Base-by-base conservation (phyloP, 2,329 filamentous ascomycete genomes). In the Dryadomyces quercivorus region DNA sequence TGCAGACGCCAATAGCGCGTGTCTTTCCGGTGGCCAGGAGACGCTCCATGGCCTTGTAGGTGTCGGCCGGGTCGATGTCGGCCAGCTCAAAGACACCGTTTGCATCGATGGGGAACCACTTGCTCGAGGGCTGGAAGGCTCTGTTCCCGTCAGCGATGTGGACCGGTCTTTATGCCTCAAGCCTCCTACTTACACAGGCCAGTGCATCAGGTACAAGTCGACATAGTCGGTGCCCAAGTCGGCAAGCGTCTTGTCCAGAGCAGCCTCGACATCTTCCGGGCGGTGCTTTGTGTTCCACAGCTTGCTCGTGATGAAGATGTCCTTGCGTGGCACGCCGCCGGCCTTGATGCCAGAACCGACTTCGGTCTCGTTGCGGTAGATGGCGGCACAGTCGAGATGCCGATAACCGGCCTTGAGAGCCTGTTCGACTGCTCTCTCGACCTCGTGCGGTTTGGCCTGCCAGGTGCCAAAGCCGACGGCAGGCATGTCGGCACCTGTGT, bases 51-150 rank as follows among this genome's bases (percentile, higher is more conserved):
- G 67, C 68, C 13, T 58, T 59, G 61, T 65, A 72, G 0, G 69
- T 70, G 8, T n/a, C 18, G 45, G 12, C 10, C 2, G 78, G 63
- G 52, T 69, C 62, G 54, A 67, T 65, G 47, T 67, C 84, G 26
- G 80, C 83, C 63, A 84, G 76, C 58, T 77, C 72, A 67, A 84
- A 85, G 64, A 82, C 73, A 74, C 82, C 84, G 67, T 82, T 76
- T 5, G 74, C 71, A 59, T 78, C 64, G n/a, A 74, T 57, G 20
- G 68, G 67, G 53, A 69, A 68, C 62, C 62, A 62, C 45, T 68
- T 64, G 43, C 64, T 63, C 59, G 81, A 78, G 66, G 82, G 80
- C 66, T 48, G 16, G 43, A 56, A 56, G 18, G 49, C 55, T 21
- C 51, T 50, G 22, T n/a, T 31, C 5, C 9, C 4, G 47, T 18